Evolutionary conservation across 106 monocot genomes (phyloP), one percentile per base, ranked within the genome.

Genomic region (Platanthera zijinensis): DNA sequence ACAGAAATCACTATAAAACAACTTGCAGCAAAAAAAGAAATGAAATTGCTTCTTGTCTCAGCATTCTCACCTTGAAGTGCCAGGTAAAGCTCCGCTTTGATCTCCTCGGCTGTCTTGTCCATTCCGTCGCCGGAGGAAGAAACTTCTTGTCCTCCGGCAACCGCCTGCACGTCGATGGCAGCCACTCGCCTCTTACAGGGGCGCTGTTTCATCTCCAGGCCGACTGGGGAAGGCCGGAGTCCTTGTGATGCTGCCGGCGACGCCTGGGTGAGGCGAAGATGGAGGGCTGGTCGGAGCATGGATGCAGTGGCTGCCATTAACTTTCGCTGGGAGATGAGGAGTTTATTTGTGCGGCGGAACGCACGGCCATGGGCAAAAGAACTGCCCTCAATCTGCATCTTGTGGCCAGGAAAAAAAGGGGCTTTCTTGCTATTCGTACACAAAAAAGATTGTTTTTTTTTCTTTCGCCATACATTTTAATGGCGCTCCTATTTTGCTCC

Each of bases 51-150:
- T 53, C 11, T 28, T 4, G 6, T 52, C 32, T 13, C 25, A 0
- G 10, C 21, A 45, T 22, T 8, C 57, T 52, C 70, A 84, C 87
- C 87, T 51, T 82, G 51, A 49, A 91, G 7, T 73, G 84, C 82
- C 13, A 54, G 45, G 67, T 74, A 84, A 69, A 89, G 84, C 9
- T 71, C 50, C 47, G 62, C 54, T 81, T 82, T 89, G n/a, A 82
- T 84, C 73, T 82, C 82, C 14, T 78, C 80, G 3, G 6, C 39
- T 1, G 81, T 72, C 71, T 54, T 49, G 13, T 61, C 71, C 2
- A 14, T 48, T 47, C 4, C 83, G 25, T 10, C 25, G 4, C n/a
- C 69, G 14, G 52, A 10, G 14, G 52, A 10, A 14, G 49, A 13
- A 49, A 18, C 52, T 10, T 54, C 45, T 32, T 49, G 45, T 11